Conservation (phyloP, 192 early-diverging fungal species). For the Backusella morwellensis region DNA sequence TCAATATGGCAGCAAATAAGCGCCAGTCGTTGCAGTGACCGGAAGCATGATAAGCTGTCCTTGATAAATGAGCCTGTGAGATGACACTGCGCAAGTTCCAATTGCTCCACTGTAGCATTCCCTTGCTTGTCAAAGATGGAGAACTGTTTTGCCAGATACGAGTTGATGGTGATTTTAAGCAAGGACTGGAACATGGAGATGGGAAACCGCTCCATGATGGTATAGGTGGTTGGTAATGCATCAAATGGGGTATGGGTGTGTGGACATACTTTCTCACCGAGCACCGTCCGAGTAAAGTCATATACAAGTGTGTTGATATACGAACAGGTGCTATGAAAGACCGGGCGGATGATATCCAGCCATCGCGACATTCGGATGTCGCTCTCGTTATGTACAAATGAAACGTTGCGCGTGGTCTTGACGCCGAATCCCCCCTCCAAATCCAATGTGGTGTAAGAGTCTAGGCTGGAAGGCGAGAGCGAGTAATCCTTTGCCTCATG, state of each 20-base stretch:
- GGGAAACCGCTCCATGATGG: not conserved
- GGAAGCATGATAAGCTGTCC: not conserved
- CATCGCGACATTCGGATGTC: not conserved
- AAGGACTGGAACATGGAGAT: not conserved
- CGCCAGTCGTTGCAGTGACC: not conserved
- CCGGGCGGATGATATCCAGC: not conserved
- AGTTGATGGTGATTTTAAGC: not conserved
- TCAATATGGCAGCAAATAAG: not conserved
- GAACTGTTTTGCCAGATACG: not conserved
- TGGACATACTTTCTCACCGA: not conserved
- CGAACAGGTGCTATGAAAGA: not conserved
- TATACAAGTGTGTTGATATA: not conserved
- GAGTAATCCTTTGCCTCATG: not conserved
- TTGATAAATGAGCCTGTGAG: not conserved
- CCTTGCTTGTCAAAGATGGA: conserved; percentile 3
- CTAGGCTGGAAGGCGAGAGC: not conserved
- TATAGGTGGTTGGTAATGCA: not conserved
- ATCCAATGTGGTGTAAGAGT: not conserved
- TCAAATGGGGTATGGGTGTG: not conserved
- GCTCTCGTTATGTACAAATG: not conserved
- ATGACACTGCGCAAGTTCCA: not conserved
- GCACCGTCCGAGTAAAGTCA: not conserved
- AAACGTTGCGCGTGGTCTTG: not conserved
- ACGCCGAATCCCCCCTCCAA: not conserved
- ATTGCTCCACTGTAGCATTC: not conserved